Evolutionary conservation across 768 basidiomycete genomes (phyloP).

Genomic region (Scleroderma citrinum): DNA sequence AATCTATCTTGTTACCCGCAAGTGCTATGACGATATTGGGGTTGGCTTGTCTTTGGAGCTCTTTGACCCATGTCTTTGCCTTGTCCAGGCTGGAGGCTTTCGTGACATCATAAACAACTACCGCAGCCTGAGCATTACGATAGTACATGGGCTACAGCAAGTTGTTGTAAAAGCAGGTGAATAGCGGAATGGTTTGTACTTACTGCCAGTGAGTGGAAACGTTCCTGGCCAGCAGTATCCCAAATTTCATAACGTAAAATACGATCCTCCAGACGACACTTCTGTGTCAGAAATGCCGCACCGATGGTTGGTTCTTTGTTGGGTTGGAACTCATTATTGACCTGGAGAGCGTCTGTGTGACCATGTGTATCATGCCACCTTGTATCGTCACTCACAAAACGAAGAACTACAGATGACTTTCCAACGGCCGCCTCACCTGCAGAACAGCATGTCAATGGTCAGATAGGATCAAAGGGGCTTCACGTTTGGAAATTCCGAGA

Average conservation of each 20-base stretch:
- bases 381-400: constrained; percentile 64
- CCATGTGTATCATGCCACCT: constrained; percentile 5
- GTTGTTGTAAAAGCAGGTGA: constrained; percentile 4
- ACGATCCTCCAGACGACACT: constrained; percentile 91
- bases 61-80: constrained; percentile 99
- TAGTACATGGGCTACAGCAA: constrained; percentile 88
- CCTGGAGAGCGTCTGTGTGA: constrained; percentile 36
- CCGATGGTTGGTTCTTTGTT: constrained; percentile 99
- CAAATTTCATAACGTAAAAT: constrained; percentile 94
- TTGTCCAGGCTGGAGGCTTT: constrained; percentile 95
- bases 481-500: not conserved
- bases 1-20: constrained; percentile 95
- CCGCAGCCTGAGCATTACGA: constrained; percentile 95
- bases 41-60: constrained; percentile 96
- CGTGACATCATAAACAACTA: constrained; percentile 97
- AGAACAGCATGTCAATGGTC: not conserved
- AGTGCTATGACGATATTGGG: constrained; percentile 99
- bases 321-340: constrained; percentile 95
- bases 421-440: constrained; percentile 97
- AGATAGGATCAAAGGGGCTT: not conserved
- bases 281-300: constrained; percentile 92
- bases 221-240: constrained; percentile 94
- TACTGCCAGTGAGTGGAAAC: constrained; percentile 95
- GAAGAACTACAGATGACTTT: constrained; percentile 96
- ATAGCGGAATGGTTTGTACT: constrained; percentile 27